Conservation (phyloP, 2,329 filamentous ascomycete species). For the Tympanopsis confertula region DNA sequence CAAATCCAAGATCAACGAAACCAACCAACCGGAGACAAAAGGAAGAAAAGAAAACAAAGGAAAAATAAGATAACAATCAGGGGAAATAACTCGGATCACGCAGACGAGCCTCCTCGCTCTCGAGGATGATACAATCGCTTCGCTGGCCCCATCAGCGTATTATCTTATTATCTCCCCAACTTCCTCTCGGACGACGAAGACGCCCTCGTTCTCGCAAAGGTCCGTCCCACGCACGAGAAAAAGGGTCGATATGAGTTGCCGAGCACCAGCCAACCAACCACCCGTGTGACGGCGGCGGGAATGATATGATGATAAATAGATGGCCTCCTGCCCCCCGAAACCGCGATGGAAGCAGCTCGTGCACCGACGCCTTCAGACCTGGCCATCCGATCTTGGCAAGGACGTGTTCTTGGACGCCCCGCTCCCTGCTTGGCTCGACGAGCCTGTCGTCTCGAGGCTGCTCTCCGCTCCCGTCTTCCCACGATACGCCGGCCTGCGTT, state of each 20-base stretch:
- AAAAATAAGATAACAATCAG: too few relatives aligned
- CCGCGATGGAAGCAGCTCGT: constrained; percentile 77
- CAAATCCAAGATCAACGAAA: too few relatives aligned
- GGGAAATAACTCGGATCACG: too few relatives aligned
- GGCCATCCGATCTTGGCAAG: constrained; percentile 72
- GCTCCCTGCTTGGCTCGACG: constrained; percentile 64
- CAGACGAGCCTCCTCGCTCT: too few relatives aligned
- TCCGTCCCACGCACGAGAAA: constrained; percentile 18
- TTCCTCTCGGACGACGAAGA: constrained; percentile 76
- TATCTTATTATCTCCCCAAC: constrained; percentile 76
- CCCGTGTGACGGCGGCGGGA: too few relatives aligned
- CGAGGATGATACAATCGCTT: constrained; percentile 35
- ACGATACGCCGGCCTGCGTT: constrained; percentile 21
- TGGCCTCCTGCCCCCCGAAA: constrained; percentile 52
- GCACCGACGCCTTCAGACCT: constrained; percentile 82
- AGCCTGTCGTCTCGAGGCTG: constrained; percentile 55
- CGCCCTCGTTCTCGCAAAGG: constrained; percentile 57
- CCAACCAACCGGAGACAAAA: too few relatives aligned
- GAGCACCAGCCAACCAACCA: not conserved
- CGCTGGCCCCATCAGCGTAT: constrained; percentile 52
- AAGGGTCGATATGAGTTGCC: not conserved
- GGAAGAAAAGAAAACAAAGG: too few relatives aligned
- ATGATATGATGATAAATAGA: too few relatives aligned
- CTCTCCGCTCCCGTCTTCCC: constrained; percentile 31
- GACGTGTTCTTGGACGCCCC: constrained; percentile 65